Percentiles rank a stretch among this genome's conserved stretches.
Evolutionary conservation across 2,329 filamentous ascomycete species (phyloP).

Genomic region (Daldinia sp.): DNA sequence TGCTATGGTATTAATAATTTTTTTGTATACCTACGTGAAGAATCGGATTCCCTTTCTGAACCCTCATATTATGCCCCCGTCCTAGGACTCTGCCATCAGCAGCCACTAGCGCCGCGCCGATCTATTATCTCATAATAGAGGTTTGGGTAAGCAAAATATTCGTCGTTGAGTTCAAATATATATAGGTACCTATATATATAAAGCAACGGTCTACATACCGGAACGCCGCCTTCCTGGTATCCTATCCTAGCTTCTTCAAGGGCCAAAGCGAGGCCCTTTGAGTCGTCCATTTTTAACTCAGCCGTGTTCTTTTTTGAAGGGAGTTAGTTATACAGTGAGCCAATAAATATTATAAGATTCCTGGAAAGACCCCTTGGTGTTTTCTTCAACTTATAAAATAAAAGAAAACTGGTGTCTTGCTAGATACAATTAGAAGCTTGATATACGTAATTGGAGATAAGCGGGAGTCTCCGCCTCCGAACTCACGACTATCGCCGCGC

Average conservation of each 20-base stretch:
- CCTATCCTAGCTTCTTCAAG: slow-evolving; percentile 60
- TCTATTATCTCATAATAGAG: slow-evolving; percentile 51
- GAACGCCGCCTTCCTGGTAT: slow-evolving; percentile 62
- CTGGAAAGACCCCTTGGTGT: too few species aligned
- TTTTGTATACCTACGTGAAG: slow-evolving; percentile 77
- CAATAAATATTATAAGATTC: neutral
- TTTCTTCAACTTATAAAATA: neutral
- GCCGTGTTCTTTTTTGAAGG: neutral
- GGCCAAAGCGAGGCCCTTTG: slow-evolving; percentile 59
- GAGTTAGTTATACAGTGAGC: neutral
- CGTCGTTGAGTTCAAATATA: too few species aligned
- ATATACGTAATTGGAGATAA: slow-evolving; percentile 26
- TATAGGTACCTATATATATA: too few species aligned
- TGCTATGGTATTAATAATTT: too few species aligned
- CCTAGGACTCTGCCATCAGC: slow-evolving; percentile 77
- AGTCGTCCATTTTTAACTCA: slow-evolving; percentile 54
- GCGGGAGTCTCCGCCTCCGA: slow-evolving; percentile 28
- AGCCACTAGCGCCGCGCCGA: slow-evolving; percentile 71
- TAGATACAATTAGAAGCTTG: neutral
- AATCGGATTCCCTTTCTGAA: slow-evolving; percentile 77
- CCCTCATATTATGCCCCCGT: slow-evolving; percentile 79
- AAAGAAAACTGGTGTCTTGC: neutral
- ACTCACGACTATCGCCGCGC: neutral
- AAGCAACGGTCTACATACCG: slow-evolving; percentile 52
- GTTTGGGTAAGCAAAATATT: neutral